Evolutionary conservation across 768 basidiomycete genomes (phyloP), one percentile per base, ranked within the genome.

Genomic region (Kwoniella dendrophila): DNA sequence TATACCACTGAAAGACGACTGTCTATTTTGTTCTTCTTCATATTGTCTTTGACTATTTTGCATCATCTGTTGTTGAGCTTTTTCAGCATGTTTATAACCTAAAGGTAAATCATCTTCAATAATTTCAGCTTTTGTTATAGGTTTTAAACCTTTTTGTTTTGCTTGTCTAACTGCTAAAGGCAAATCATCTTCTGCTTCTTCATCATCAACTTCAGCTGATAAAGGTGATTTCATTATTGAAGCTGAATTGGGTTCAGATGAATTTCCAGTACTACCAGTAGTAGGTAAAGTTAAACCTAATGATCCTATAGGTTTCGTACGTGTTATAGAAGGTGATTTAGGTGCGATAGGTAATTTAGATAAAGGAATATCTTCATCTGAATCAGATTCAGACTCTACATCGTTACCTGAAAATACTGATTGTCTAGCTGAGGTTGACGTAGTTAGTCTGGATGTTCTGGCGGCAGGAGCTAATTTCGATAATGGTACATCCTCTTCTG

Each of bases 91-190:
- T 59, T 69, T 68, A 49, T 69, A 70, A 1, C 68, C 73, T n/a
- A 78, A 62, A 18, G 76, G 76, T 14, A 78, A 45, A 60, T 78
- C 74, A 64, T 77, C 75, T n/a, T 73, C 75, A 20, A 64, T 70
- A 22, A 62, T 62, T 12, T 62, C 60, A 45, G 52, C 61, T 33
- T 36, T 44, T 20, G 52, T 56, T 40, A 59, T 57, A 33, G 55
- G 47, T 36, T 62, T 62, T 4, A 56, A 45, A 30, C 60, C 60
- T 26, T 41, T 48, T 8, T 52, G 24, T 33, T 32, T 36, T 4
- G 66, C 61, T 32, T 68, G 69, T 16, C 69, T 52, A 8, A 77
- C 38, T 3, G 62, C 69, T 8, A 78, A 65, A 1, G 76, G 76
- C 18, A 71, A 49, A 62, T 78, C 74, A 51, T 78, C 77, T 29